Evolutionary conservation across 2,329 filamentous ascomycete genomes (phyloP), one percentile per base, ranked within the genome.

Genomic region (Penicillium digitatum): DNA sequence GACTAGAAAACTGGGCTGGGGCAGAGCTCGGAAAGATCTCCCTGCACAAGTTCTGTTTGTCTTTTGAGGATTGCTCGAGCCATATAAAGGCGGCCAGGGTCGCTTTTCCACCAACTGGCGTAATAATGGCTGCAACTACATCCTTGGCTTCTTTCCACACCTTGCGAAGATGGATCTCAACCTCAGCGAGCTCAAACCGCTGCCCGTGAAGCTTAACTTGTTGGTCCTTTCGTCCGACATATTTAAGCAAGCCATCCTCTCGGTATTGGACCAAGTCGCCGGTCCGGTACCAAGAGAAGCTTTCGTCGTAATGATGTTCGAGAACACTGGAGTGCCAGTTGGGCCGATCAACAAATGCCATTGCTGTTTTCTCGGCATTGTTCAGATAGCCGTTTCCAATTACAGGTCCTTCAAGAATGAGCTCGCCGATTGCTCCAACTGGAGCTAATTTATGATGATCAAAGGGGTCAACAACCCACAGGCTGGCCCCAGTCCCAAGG

Each of bases 191-290:
- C 68, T 95, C 90, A 27, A 95, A 85, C 45, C 90, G 79, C 62
- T 93, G 87, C 0, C 90, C 90, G 35, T 88, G 82, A 11, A 95
- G 79, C 69, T 95, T 95, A 32, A 61, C 57, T 34, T 64, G 62
- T 1, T 44, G 54, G n/a, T 64, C 62, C 18, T 50, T 48, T 34
- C 90, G 81, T 9, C 89, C 88, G 8, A 84, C 71, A 37, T 92
- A 89, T 2, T 89, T 72, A 4, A 95, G 77, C 0, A 85, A 87
- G 0, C 88, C 87, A 64, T 94, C 87, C 0, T 83, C 78, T 2
- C 93, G 80, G 74, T 95, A 48, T 18, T 49, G 45, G 3, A 60
- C 60, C 5, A 63, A 26, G 38, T 64, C 62, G 12, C 62, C 59
- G 2, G 62, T 61, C 24, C 55, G 35, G 22, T 64, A 64, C 24